A percentile compares a stretch with the other conserved stretches of the same genome.
Evolutionary conservation across 768 basidiomycete genomes (phyloP).

Genomic region (Tricholoma furcatifolium): DNA sequence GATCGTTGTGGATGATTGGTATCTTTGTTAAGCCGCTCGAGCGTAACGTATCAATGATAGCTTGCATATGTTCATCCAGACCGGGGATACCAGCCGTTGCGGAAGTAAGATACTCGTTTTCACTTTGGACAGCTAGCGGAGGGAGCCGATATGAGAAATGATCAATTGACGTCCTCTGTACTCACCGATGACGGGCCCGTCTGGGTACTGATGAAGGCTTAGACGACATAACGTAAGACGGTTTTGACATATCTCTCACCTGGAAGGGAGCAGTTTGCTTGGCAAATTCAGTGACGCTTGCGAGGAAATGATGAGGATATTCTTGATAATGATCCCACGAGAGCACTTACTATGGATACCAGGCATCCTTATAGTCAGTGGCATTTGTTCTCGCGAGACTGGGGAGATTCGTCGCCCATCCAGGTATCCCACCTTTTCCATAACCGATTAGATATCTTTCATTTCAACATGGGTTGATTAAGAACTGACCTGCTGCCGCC

Average conservation of each 20-base stretch:
- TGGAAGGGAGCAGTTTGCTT: constrained; percentile 32
- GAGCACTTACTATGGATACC: constrained; percentile 39
- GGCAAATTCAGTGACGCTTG: constrained; percentile 27
- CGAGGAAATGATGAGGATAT: neutral
- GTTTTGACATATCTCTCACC: constrained; percentile 13
- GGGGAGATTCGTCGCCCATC: constrained; percentile 45
- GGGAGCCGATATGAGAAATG: neutral
- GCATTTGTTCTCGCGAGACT: constrained; percentile 62
- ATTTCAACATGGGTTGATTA: neutral
- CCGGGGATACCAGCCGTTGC: constrained; percentile 27
- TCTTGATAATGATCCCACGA: neutral
- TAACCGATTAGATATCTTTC: neutral
- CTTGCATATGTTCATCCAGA: constrained; percentile 42
- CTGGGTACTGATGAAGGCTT: constrained; percentile 32
- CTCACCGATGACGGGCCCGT: constrained; percentile 42
- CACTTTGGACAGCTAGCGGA: constrained; percentile 35
- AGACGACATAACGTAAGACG: constrained; percentile 16
- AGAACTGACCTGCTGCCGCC: constrained; percentile 53
- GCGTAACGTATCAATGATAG: constrained; percentile 35
- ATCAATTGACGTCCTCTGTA: neutral
- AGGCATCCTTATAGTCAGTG: constrained; percentile 52
- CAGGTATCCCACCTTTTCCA: constrained; percentile 39
- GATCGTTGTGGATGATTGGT: constrained; percentile 37
- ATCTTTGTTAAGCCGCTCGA: constrained; percentile 35
- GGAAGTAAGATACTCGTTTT: constrained; percentile 43